Base-by-base conservation (phyloP, 176 grass and related monocot genomes). In the Oryza officinalis region DNA sequence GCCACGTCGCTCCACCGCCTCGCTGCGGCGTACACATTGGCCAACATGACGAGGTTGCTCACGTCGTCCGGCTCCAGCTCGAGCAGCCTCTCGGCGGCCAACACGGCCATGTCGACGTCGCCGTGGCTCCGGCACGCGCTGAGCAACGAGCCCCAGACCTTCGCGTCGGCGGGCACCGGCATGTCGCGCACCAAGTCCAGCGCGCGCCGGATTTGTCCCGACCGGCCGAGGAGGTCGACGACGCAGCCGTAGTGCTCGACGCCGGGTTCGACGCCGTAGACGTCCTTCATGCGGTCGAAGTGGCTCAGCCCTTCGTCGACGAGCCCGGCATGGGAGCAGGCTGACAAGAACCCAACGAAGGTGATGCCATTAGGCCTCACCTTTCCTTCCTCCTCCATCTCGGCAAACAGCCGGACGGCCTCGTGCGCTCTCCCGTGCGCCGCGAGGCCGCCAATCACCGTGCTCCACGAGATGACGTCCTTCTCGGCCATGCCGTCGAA, bases 401-500 rank as follows among this genome's bases (percentile, higher is more conserved):
- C 37, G 8, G 30, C 27, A 20, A 92, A 94, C 78, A 92, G 18
- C 15, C 43, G 5, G 74, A 92, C 77, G 2, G 92, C 89, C 54
- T 87, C 85, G 2, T 8, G 40, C 6, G 89, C 92, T 71, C 87
- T 79, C 8, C 87, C 87, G 30, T 94, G 92, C 3, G 69, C 74
- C 6, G 89, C 92, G 4, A 92, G 84, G 32, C 87, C 89, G 0
- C 31, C 45, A 17, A 92, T 89, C 38, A 65, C 81, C 17, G 89
- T 92, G 85, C 92, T 90, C 89, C 92, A 94, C 0, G 92, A 89
- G 64, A 94, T 80, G 64, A 94, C 89, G 15, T 94, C 92, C 69
- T 78, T 92, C 4, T 83, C 69, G 3, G 44, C 28, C 84, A 84
- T 80, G 25, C 80, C 81, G 0, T 72, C n/a, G 78, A 94, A 92